Base-by-base conservation (phyloP, 768 basidiomycete species). In the Suillus tomentosus region DNA sequence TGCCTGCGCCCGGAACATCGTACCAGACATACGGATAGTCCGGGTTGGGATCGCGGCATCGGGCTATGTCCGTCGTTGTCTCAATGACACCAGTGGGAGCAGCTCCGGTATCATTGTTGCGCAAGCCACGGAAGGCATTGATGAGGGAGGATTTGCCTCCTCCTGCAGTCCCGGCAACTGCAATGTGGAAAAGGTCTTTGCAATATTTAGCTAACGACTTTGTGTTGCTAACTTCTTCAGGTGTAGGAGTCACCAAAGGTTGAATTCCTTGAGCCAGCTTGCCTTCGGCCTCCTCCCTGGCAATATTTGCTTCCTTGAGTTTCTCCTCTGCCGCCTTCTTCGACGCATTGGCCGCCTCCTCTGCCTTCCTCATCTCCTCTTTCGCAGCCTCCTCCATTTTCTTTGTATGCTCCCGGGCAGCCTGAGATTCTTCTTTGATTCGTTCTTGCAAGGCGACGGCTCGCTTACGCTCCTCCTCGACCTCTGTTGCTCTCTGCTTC, bases 1-100 rank as follows among this genome's bases (percentile, higher is more conserved):
- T 79, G 8, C 76, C 75, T 11, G 78, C 76, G 17, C 78, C 78
- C 0, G 78, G 78, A 24, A 78, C 50, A 54, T 79, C 78, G n/a
- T 73, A 79, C 78, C 78, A 79, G 47, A 72, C 71, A 63, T 73
- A 68, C 0, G 67, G 69, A 34, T 62, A 27, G 2, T 66, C 48
- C 13, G 68, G 68, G 27, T 70, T 48, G 22, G 47, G 47, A 11
- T 48, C 65, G 2, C 68, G 27, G n/a, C 74, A 79, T 43, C 77
- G 64, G 34, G 66, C 34, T 39, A 72, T 64, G 15, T 34, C 48
- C 40, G 67, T 57, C 10, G 76, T 77, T 13, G 73, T 78, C 62
- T 78, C 78, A 15, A 59, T 67, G 48, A 74, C 65, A 1, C 76
- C 77, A 15, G 72, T 72, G 3, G 71, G 62, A 10, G 77, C 77